These are phyloP conservation scores for Polyporus tsugae DNA, from an alignment of 1,284 basidiomycete genomes.

Conservation along the genomic window DNA sequence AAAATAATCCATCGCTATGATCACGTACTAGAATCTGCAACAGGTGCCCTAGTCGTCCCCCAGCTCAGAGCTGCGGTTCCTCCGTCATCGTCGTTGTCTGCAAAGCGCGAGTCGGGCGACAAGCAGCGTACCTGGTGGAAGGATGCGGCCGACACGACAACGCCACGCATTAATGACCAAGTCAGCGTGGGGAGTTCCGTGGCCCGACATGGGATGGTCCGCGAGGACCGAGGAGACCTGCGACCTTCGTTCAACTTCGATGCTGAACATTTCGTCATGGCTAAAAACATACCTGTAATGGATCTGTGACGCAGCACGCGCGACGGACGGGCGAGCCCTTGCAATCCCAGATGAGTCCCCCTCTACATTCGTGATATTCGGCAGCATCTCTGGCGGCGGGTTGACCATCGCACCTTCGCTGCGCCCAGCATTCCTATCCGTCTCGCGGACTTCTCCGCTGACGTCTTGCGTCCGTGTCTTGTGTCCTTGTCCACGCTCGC, in stretches of 20 bases:
- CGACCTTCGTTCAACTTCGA: constrained; percentile 28
- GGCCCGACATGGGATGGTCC: constrained; percentile 81
- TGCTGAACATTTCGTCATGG: no score
- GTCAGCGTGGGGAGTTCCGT: constrained; percentile 81
- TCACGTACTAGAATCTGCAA: constrained; percentile 80
- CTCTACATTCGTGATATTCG: constrained; percentile 68
- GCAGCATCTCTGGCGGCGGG: constrained; percentile 51
- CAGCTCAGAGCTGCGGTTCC: constrained; percentile 93
- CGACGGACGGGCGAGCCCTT: constrained; percentile 88
- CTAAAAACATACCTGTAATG: constrained; percentile 63
- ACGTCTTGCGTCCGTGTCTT: not conserved
- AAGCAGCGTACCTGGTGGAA: constrained; percentile 72
- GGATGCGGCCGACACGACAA: constrained; percentile 68
- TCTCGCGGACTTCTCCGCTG: not conserved
- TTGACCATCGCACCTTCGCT: constrained; percentile 4
- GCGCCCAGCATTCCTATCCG: constrained; percentile 26
- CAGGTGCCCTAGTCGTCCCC: constrained; percentile 86
- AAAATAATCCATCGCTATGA: no score
- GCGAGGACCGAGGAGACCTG: constrained; percentile 79
- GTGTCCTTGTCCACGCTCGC: constrained; percentile 40
- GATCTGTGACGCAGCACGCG: constrained; percentile 67
- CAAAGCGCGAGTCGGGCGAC: not conserved
- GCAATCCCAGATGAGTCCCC: constrained; percentile 67
- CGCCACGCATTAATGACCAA: constrained; percentile 90
- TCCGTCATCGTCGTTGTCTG: constrained; percentile 94